Evolutionary conservation across 2,329 filamentous ascomycete species (phyloP).

Genomic region (Beauveria asiatica): DNA sequence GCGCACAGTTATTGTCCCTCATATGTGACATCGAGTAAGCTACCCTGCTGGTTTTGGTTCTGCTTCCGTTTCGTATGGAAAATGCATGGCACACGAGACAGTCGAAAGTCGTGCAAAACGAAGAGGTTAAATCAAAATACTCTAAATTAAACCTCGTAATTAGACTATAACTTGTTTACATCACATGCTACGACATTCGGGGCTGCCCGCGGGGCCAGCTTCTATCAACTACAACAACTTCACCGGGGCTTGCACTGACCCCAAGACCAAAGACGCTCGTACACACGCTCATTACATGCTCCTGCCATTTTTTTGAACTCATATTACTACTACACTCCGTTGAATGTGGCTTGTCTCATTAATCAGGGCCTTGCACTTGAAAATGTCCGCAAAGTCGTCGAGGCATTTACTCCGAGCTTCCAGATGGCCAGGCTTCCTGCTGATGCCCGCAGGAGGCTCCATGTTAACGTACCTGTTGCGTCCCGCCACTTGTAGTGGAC

Average conservation of each 20-base stretch:
- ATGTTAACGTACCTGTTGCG: conserved; percentile 24
- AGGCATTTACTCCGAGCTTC: conserved; percentile 25
- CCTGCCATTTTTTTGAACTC: not conserved
- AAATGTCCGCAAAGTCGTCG: conserved; percentile 26
- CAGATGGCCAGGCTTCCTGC: conserved; percentile 25
- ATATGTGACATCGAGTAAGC: no score
- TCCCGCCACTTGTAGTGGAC: conserved; percentile 27
- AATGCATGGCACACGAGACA: no score
- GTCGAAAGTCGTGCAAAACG: no score
- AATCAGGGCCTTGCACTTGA: conserved; percentile 26
- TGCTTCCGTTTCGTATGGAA: no score
- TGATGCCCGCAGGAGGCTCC: conserved; percentile 25
- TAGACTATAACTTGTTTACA: no score
- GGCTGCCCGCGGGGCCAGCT: not conserved
- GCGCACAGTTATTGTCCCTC: no score
- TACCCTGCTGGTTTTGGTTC: no score
- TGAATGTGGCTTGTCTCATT: not conserved
- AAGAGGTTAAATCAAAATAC: no score
- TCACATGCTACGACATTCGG: not conserved
- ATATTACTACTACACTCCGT: not conserved
- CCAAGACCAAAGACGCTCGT: not conserved
- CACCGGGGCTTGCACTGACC: not conserved
- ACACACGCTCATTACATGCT: not conserved
- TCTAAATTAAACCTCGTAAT: no score
- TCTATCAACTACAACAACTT: not conserved